phyloP scores from a whole-genome alignment of 805 yeast species.

The Candida manassasensis region DNA sequence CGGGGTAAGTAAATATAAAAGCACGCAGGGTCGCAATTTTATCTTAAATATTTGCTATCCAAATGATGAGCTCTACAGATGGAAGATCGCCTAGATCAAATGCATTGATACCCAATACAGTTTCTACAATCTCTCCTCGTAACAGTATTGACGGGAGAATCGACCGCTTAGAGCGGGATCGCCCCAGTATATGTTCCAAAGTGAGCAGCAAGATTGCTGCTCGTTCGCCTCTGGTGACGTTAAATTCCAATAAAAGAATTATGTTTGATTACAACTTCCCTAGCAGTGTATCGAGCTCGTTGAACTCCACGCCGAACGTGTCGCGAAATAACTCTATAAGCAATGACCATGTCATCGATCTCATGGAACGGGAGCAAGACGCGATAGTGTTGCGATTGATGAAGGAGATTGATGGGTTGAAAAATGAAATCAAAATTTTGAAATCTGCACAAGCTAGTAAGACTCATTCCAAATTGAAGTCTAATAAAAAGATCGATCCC shows the following conservation, averaged over 20 bases:
- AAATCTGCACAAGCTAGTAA: constrained; percentile 11
- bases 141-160: constrained; percentile 2
- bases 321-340: constrained; percentile 10
- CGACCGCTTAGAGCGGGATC: neutral
- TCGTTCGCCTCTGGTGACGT: neutral
- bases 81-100: constrained; percentile 1
- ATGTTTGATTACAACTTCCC: constrained; percentile 4
- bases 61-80: neutral
- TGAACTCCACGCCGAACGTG: constrained; percentile 1
- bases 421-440: constrained; percentile 47
- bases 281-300: constrained; percentile 2
- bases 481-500: no score
- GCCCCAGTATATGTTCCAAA: neutral
- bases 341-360: constrained; percentile 49
- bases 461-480: neutral
- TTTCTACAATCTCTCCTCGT: neutral
- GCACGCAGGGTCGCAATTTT: neutral
- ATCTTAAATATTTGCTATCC: neutral
- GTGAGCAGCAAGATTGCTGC: neutral
- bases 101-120: neutral
- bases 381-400: constrained; percentile 64
- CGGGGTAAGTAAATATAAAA: neutral
- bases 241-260: constrained; percentile 4
- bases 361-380: constrained; percentile 72
- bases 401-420: constrained; percentile 53